Evolutionary conservation across 2,329 filamentous ascomycete genomes (phyloP).

Genomic region (Talaromyces sp.): DNA sequence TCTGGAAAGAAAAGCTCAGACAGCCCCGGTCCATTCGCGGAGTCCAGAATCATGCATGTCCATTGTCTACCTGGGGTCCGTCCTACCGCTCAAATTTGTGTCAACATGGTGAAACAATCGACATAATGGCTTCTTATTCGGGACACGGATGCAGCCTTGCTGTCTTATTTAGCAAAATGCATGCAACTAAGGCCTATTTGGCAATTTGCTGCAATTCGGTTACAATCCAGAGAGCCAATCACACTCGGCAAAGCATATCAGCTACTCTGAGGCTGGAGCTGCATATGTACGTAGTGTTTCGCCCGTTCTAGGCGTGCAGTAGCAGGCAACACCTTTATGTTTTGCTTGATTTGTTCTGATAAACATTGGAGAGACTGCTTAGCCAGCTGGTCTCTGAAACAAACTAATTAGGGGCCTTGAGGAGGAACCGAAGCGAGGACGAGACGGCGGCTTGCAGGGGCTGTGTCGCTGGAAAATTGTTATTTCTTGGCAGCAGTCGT

Average conservation of each 20-base stretch:
- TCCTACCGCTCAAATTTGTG: not conserved
- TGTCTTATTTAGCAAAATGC: not conserved
- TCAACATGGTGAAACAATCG: not conserved
- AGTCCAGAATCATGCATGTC: not conserved
- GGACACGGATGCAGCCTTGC: not conserved
- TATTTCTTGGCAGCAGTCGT: not conserved
- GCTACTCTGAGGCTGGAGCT: not conserved
- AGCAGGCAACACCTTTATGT: not conserved
- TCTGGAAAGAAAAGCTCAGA: not conserved
- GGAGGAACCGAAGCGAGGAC: not conserved
- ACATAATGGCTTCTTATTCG: not conserved
- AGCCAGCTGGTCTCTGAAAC: not conserved
- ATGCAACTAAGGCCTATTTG: not conserved
- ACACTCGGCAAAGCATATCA: not conserved
- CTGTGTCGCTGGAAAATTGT: not conserved
- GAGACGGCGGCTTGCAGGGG: not conserved
- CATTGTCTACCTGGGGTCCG: not conserved
- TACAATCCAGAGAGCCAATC: not conserved
- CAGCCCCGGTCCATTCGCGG: not conserved
- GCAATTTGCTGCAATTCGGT: not conserved
- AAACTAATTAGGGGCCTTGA: not conserved
- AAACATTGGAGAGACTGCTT: not conserved
- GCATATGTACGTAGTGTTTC: no score
- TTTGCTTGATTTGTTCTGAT: not conserved
- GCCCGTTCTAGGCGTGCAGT: no score